A percentile compares a stretch with the other conserved stretches of the same genome.
Evolutionary conservation across 805 yeast species (phyloP).

Genomic region (Ogataea philodendri): DNA sequence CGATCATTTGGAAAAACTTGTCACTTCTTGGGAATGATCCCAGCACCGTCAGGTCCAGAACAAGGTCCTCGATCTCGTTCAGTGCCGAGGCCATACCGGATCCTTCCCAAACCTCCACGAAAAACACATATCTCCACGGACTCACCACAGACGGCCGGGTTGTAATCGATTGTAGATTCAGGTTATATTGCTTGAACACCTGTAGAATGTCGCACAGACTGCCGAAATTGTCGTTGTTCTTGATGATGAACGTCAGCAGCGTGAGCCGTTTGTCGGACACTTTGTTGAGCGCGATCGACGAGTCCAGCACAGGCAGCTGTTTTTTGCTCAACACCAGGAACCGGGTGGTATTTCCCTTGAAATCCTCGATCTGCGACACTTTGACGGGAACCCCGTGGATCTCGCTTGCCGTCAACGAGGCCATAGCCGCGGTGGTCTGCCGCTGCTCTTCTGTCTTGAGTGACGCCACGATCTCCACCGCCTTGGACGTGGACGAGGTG

Average conservation of each 20-base stretch:
- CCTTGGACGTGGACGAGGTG: conserved; percentile 77
- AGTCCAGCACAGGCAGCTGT: conserved; percentile 14
- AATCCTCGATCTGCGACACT: conserved; percentile 63
- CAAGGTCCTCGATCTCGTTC: conserved; percentile 40
- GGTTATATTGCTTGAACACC: conserved; percentile 49
- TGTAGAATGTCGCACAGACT: conserved; percentile 65
- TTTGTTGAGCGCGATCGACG: conserved; percentile 5
- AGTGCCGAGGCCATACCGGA: conserved; percentile 36
- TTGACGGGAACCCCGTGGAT: conserved; percentile 57
- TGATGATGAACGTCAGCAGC: conserved; percentile 62
- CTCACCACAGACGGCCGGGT: conserved; percentile 70
- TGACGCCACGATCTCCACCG: conserved; percentile 61
- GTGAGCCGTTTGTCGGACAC: conserved; percentile 39
- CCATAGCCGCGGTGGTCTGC: conserved; percentile 64
- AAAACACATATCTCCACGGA: conserved; percentile 82
- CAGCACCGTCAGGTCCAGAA: conserved; percentile 52
- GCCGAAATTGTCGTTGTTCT: conserved; percentile 65
- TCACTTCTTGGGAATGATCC: conserved; percentile 42
- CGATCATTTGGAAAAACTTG: conserved; percentile 30
- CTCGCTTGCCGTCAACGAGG: conserved; percentile 64
- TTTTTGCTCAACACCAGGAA: conserved; percentile 64
- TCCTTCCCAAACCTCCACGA: conserved; percentile 59
- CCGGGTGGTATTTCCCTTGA: conserved; percentile 75
- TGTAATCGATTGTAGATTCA: conserved; percentile 69
- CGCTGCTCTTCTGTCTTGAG: conserved; percentile 33